Evolutionary conservation across 768 basidiomycete genomes (phyloP).

Genomic region (Grammothele lineata): DNA sequence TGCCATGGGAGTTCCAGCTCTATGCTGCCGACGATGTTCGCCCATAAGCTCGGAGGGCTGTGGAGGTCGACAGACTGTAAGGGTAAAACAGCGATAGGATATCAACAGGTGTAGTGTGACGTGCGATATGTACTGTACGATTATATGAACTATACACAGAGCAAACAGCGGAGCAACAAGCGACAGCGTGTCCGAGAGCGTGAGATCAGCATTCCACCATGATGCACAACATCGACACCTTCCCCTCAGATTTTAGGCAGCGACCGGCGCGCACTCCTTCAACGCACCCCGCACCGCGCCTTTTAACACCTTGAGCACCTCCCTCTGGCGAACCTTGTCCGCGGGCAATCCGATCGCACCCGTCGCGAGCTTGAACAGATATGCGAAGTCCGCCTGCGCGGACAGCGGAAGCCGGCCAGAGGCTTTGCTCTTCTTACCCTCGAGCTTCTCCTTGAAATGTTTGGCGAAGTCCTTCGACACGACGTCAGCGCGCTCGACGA

Average conservation of each 20-base stretch:
- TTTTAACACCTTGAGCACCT: constrained; percentile 54
- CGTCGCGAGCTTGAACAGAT: constrained; percentile 59
- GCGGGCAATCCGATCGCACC: constrained; percentile 50
- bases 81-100: too few species aligned
- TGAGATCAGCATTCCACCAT: too few species aligned
- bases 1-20: constrained; percentile 76
- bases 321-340: constrained; percentile 47
- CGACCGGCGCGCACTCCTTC: constrained; percentile 1
- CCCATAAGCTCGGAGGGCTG: too few species aligned
- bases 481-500: constrained; percentile 84
- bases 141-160: too few species aligned
- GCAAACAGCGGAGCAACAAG: too few species aligned
- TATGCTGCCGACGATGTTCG: constrained; percentile 36
- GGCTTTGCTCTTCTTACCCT: constrained; percentile 53
- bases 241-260: too few species aligned
- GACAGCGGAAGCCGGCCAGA: constrained; percentile 66
- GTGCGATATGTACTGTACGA: too few species aligned
- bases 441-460: constrained; percentile 79
- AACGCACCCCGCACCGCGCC: constrained; percentile 30
- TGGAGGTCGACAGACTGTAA: too few species aligned
- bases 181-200: too few species aligned
- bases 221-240: too few species aligned
- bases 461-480: constrained; percentile 84
- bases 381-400: constrained; percentile 88
- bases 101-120: too few species aligned